Base-by-base conservation (phyloP, 2,329 filamentous ascomycete species). In the Cercospora nicotianae region DNA sequence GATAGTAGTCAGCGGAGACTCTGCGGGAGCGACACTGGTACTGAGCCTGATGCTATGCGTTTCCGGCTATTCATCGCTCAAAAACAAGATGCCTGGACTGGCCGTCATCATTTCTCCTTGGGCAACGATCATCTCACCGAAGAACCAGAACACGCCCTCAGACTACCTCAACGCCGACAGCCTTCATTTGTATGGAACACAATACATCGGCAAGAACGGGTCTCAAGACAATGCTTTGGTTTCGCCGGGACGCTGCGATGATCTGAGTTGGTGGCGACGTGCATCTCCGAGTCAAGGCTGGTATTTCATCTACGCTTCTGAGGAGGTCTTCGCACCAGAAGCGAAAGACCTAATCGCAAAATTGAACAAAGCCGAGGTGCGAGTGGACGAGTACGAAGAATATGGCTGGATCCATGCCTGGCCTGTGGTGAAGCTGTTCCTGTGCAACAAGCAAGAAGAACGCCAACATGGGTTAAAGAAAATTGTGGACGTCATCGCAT, bases 81-180 rank as follows among this genome's bases (percentile, higher is more conserved):
- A 79, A 75, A 75, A 80, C 75, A 79, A 81, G 73, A 75, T 81
- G 33, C 88, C 88, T 0, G 86, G 83, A 1, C 81, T 93, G 75
- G 91, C 90, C 1, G 83, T 89, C 23, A 83, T 95, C 68, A 91
- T 96, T 68, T 94, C 91, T 9, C 92, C 92, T 0, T 96, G 93
- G 93, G 84, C 89, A 12, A 90, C 89, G 1, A 86, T 96, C 48
- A 83, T 92, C 45, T 92, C 90, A 0, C 80, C 82, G 6, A 85
- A 87, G 63, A 90, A 94, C 74, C 83, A 83, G 63, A 88, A 91
- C 72, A 94, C 91, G 0, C 77, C 81, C 3, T 91, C 90, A 72
- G 93, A 96, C 78, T 96, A 91, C 75, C 85, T 96, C 39, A 87
- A 93, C 73, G 83, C 85, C 18, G 79, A 85, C 16, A 89, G 84